Evolutionary conservation across 2,329 filamentous ascomycete species (phyloP), one percentile per base, ranked within the genome.

Genomic region (Aspergillus aculeatus): DNA sequence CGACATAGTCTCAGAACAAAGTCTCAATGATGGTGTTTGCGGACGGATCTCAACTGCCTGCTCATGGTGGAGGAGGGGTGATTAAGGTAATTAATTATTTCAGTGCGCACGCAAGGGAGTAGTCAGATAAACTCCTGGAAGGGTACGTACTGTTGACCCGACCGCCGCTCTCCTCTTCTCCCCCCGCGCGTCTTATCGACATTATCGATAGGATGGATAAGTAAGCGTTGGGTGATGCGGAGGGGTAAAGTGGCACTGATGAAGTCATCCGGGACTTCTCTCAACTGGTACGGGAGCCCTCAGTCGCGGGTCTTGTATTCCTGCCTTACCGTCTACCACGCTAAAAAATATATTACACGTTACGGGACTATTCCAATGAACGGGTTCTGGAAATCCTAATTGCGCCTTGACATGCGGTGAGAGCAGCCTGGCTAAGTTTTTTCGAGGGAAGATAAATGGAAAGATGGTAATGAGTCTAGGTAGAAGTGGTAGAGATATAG

Each of bases 21-120:
- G 32, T 12, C 14, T 35, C 32, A 5, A 32, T 32, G 9, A 32
- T 32, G 31, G 31, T 4, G 12, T 14, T 19, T n/a, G 14, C 16
- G 38, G 38, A 41, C 38, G 16, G 16, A 44, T 19, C 38, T 44
- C 38, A 44, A 16, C 4, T 44, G 38, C 16, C 38, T 44, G 16
- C 6, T 48, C 44, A 47, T n/a, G 16, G 52, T 47, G 14, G 50
- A 44, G 31, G 31, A 16, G 29, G 9, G 50, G 19, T 51, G 32
- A 49, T 56, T 16, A 47, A 52, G 23, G 54, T 49, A 59, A 63
- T 60, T 49, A 59, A 62, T 60, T 52, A 58, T 60, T 58, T 53
- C 51, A 38, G 50, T 35, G 61, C 60, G 62, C 61, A 59, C 64
- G 66, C 63, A 68, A 68, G 66, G 66, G 64, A 62, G 64, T 23